Evolutionary conservation across 2,329 filamentous ascomycete species (phyloP).

Genomic region (Pseudocercospora crystallina): DNA sequence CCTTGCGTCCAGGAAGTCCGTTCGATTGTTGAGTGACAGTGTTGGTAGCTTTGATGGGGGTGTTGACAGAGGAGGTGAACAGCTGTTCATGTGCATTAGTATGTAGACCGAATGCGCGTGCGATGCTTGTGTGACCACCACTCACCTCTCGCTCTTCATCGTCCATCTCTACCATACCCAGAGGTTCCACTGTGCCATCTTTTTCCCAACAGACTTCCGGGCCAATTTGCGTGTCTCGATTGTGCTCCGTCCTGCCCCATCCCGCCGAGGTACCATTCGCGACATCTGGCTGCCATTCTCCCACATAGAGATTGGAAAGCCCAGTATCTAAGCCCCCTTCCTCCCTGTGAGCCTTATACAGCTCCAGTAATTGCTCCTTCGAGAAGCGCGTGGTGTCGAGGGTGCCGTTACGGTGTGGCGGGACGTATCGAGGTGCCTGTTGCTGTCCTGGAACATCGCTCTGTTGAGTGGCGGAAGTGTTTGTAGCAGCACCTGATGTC

Average conservation of each 20-base stretch:
- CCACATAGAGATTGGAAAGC: slow-evolving; percentile 67
- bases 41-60: slow-evolving; percentile 74
- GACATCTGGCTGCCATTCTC: slow-evolving; percentile 75
- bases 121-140: not conserved
- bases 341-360: slow-evolving; percentile 61
- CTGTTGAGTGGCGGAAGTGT: slow-evolving; percentile 45
- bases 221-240: slow-evolving; percentile 70
- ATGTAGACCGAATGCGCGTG: not conserved
- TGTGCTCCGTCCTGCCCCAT: slow-evolving; percentile 76
- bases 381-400: slow-evolving; percentile 64
- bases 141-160: slow-evolving; percentile 65
- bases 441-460: slow-evolving; percentile 22
- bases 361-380: slow-evolving; percentile 73
- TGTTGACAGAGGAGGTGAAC: slow-evolving; percentile 87
- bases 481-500: slow-evolving; percentile 59
- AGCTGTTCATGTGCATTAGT: slow-evolving; percentile 52
- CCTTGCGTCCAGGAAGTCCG: slow-evolving; percentile 69
- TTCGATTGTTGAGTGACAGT: slow-evolving; percentile 62
- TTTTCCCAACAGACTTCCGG: slow-evolving; percentile 92
- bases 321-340: slow-evolving; percentile 63
- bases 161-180: slow-evolving; percentile 71
- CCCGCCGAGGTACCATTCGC: slow-evolving; percentile 59
- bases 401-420: slow-evolving; percentile 62
- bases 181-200: slow-evolving; percentile 66
- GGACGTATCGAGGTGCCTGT: slow-evolving; percentile 53